These are phyloP conservation scores for Giardia muris DNA, from an alignment of 208 protist genomes.

Conservation along the genomic window DNA sequence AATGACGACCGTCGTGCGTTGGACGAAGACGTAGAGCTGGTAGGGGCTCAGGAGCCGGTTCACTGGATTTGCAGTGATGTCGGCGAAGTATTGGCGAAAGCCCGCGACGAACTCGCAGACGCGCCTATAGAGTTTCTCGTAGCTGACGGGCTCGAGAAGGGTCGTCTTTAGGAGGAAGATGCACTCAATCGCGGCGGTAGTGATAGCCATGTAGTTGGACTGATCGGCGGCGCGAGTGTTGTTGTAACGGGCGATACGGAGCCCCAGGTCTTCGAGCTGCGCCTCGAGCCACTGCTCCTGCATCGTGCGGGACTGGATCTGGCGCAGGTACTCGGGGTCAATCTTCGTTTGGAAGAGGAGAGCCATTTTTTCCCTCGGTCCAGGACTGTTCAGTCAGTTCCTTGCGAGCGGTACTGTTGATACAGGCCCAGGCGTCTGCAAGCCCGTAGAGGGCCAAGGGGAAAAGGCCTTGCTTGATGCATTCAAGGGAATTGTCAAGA, in stretches of 20 bases:
- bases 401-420: no score
- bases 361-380: no score
- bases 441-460: no score
- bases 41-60: neutral
- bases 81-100: neutral
- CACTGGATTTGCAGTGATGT: neutral
- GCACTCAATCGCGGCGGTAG: neutral
- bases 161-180: neutral
- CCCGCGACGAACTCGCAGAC: neutral
- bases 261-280: neutral
- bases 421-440: no score
- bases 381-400: no score
- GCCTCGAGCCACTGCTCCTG: neutral
- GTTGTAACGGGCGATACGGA: neutral
- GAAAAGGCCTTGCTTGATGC: no score
- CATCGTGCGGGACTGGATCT: neutral
- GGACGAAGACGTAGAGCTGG: neutral
- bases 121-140: neutral
- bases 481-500: no score
- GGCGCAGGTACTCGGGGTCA: neutral
- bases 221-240: neutral
- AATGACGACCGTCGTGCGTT: neutral
- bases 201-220: slow-evolving; percentile 1
- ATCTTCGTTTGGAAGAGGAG: neutral
- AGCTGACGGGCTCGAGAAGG: neutral